A percentile compares a stretch with the other conserved stretches of the same genome.
Evolutionary conservation across 1,139 yeast species (phyloP).

Genomic region (Taiozyma sp.): DNA sequence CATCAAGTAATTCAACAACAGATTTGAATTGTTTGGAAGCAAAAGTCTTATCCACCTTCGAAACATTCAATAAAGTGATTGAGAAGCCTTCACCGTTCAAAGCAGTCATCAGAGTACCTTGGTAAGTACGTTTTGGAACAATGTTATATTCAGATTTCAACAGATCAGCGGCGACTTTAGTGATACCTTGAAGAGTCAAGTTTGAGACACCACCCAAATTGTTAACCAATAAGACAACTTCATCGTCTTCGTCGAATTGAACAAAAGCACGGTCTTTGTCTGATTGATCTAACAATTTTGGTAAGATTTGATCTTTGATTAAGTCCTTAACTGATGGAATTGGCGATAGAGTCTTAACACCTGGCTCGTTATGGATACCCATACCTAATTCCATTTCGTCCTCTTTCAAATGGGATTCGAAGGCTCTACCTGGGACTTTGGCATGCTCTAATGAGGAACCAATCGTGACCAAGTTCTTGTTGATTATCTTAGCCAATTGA

Average conservation of each 20-base stretch:
- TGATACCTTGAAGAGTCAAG: slow-evolving; percentile 65
- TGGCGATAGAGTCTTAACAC: slow-evolving; percentile 63
- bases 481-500: slow-evolving; percentile 54
- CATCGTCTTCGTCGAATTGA: slow-evolving; percentile 54
- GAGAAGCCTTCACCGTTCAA: slow-evolving; percentile 91
- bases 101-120: slow-evolving; percentile 79
- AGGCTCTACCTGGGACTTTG: slow-evolving; percentile 74
- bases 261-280: slow-evolving; percentile 72
- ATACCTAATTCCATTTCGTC: slow-evolving; percentile 84
- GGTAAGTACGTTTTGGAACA: slow-evolving; percentile 57
- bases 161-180: slow-evolving; percentile 40
- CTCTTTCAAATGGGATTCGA: slow-evolving; percentile 47
- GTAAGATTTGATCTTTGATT: slow-evolving; percentile 43
- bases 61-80: slow-evolving; percentile 64
- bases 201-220: slow-evolving; percentile 85
- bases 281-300: slow-evolving; percentile 44
- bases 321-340: slow-evolving; percentile 62
- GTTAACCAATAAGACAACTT: slow-evolving; percentile 64
- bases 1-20: slow-evolving; percentile 50
- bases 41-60: slow-evolving; percentile 38
- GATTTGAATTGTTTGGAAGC: slow-evolving; percentile 34
- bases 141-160: slow-evolving; percentile 45
- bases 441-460: slow-evolving; percentile 90
- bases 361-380: slow-evolving; percentile 96
- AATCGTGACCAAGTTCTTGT: slow-evolving; percentile 68